Percentiles rank a stretch among this genome's conserved stretches.
phyloP scores from a whole-genome alignment of 2,329 filamentous ascomycete genomes.

The Fusarium sp. region DNA sequence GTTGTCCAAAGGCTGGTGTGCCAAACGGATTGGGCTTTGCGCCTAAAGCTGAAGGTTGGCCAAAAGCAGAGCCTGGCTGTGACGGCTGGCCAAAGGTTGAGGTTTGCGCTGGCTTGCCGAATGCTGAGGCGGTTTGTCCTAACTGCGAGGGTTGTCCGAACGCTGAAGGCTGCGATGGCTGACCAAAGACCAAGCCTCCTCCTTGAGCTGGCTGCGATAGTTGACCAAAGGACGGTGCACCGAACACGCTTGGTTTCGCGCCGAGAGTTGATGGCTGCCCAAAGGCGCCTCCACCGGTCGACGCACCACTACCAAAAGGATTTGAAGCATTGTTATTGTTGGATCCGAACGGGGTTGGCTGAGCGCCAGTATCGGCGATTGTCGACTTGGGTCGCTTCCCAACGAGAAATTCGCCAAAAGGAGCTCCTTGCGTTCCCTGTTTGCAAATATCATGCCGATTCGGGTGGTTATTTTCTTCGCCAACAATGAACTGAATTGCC shows the following conservation, averaged over 20 bases:
- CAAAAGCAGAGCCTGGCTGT: constrained; percentile 21
- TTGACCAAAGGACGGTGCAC: constrained; percentile 46
- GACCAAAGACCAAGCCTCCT: constrained; percentile 41
- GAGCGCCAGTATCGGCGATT: constrained; percentile 42
- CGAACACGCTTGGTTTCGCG: constrained; percentile 46
- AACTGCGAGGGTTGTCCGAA: constrained; percentile 54
- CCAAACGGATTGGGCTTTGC: constrained; percentile 20
- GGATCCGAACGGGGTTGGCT: constrained; percentile 55
- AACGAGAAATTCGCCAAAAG: constrained; percentile 56
- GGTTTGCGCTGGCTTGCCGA: constrained; percentile 47
- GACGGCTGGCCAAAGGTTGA: constrained; percentile 48
- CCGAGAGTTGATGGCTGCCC: constrained; percentile 48
- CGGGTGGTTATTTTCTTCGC: constrained; percentile 74
- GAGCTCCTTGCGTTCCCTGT: constrained; percentile 54
- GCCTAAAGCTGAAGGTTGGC: constrained; percentile 31
- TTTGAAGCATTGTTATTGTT: constrained; percentile 32
- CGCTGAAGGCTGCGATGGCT: constrained; percentile 45
- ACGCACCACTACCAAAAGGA: constrained; percentile 45
- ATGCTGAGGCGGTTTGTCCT: constrained; percentile 36
- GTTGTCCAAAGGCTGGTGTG: constrained; percentile 49
- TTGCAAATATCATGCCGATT: constrained; percentile 75
- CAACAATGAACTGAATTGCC: constrained; percentile 75
- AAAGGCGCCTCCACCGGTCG: constrained; percentile 46
- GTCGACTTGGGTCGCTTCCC: constrained; percentile 47
- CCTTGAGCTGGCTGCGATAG: constrained; percentile 50